Evolutionary conservation across 495 filamentous ascomycete species (phyloP), one percentile per base, ranked within the genome.

Genomic region (Aspergillus sclerotiicarbonarius): DNA sequence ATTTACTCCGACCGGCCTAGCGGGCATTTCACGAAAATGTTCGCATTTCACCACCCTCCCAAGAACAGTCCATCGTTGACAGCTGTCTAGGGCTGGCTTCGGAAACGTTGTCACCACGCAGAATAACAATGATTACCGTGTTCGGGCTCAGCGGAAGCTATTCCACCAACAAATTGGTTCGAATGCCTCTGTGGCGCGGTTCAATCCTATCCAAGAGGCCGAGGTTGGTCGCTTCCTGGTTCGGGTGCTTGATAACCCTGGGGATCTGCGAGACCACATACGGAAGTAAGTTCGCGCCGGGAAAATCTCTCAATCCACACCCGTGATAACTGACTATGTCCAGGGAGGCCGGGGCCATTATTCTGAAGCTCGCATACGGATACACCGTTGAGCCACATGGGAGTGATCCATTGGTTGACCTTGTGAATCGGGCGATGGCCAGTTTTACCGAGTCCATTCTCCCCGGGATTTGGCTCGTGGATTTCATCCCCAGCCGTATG

Each of bases 331-430:
- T 51, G 19, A 53, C 39, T 12, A 19, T 8, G 0, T 4, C 18
- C 29, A 78, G 69, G 16, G 66, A 72, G 33, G 69, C 74, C 6
- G 80, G 73, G 3, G 68, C 69, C 0, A 56, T 80, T 6, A 78
- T 82, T 8, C 58, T 83, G 0, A 77, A 80, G 30, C 70, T 80
- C 5, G 61, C 65, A 4, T 84, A 83, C 51, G 80, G 77, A 13
- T 83, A 84, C 52, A 78, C 65, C 0, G 67, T 74, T 6, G 76
- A 82, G 44, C 60, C 71, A 1, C 63, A 72, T 37, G 52, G 51
- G n/a, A 25, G 37, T 0, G 81, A 84, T 58, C 71, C 70, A 33
- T 60, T 84, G 1, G 69, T 84, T 4, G 53, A 75, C 19, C 37
- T 79, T 21, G 71, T 67, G 0, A 69, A 70, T 12, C 48, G 72